Conservation (phyloP, 345 rosid species). For the Eucalyptus pauciflora region DNA sequence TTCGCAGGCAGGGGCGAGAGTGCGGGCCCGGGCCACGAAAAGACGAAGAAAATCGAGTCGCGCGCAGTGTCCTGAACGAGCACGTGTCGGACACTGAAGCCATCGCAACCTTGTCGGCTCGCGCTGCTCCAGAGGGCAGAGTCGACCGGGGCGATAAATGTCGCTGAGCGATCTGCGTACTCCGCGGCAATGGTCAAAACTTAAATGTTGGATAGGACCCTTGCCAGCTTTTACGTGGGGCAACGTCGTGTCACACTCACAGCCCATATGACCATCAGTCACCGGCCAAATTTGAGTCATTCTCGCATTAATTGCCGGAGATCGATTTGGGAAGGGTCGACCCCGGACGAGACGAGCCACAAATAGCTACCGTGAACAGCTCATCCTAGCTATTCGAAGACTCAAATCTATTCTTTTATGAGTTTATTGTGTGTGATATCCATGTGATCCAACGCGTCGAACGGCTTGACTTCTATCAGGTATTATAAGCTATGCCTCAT, state of each 20-base stretch:
- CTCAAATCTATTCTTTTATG: neutral
- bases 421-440: accelerated
- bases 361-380: neutral
- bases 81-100: neutral
- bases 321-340: neutral
- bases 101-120: no score
- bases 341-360: no score
- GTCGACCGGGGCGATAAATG: neutral
- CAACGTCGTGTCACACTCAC: neutral
- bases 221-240: neutral
- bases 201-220: neutral
- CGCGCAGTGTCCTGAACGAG: neutral
- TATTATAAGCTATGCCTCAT: neutral
- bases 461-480: accelerated
- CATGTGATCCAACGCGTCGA: accelerated
- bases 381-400: neutral
- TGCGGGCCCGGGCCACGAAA: no score
- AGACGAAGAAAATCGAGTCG: neutral
- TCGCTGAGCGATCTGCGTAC: neutral
- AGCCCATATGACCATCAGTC: neutral
- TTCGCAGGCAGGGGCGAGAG: neutral
- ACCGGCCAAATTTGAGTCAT: neutral
- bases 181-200: neutral
- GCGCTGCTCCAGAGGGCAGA: neutral
- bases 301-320: neutral